phyloP scores from a whole-genome alignment of 108 stramenopile species.

The Chaetoceros tenuissimus region DNA sequence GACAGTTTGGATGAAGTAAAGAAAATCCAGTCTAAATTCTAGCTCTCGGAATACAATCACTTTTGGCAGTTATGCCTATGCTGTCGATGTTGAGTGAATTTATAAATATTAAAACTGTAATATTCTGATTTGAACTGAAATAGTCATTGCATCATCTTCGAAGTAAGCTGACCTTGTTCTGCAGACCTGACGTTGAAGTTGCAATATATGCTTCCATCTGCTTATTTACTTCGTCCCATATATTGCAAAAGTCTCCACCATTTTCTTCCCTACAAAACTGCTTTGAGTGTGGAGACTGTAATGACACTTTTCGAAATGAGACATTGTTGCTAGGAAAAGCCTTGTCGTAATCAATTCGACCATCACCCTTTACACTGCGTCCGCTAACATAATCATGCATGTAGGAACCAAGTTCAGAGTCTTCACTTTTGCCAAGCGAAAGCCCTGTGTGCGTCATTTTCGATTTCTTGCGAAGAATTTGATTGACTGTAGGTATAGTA shows the following conservation, averaged over 20 bases:
- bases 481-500: constrained; percentile 38
- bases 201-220: too few relatives aligned
- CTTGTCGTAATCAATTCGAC: constrained; percentile 42
- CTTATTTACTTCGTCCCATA: constrained; percentile 29
- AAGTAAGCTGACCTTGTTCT: too few relatives aligned
- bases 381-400: constrained; percentile 42
- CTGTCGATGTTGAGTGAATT: too few relatives aligned
- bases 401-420: constrained; percentile 12
- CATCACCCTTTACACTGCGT: constrained; percentile 36
- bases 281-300: constrained; percentile 35
- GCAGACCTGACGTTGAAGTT: too few relatives aligned
- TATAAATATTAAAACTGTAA: too few relatives aligned
- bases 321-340: constrained; percentile 37
- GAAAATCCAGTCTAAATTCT: background rate
- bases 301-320: constrained; percentile 18
- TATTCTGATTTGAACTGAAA: too few relatives aligned
- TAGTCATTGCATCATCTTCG: too few relatives aligned
- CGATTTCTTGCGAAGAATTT: constrained; percentile 20
- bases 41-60: background rate
- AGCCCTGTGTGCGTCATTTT: constrained; percentile 1
- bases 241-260: constrained; percentile 20
- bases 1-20: background rate
- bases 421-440: constrained; percentile 6
- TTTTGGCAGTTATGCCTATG: too few relatives aligned
- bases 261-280: constrained; percentile 50